These are phyloP conservation scores for Amanita exitialis DNA, from an alignment of 768 basidiomycete genomes.

Conservation along the genomic window DNA sequence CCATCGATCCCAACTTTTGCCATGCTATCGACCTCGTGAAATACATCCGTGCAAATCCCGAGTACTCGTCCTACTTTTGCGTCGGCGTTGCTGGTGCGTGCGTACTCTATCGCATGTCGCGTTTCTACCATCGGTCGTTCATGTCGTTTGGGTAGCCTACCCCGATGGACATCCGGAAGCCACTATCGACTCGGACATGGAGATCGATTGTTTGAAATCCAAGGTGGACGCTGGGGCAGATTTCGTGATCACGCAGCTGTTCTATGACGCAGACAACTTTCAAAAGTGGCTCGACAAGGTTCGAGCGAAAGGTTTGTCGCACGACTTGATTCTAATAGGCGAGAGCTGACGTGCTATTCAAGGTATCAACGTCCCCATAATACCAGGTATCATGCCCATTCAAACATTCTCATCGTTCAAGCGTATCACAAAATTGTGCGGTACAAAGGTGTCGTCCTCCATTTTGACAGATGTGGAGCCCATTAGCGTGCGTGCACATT, in stretches of 20 bases:
- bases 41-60: constrained; percentile 71
- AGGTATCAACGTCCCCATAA: constrained; percentile 87
- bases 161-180: constrained; percentile 81
- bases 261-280: constrained; percentile 92
- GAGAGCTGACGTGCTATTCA: neutral
- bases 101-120: neutral
- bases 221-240: constrained; percentile 95
- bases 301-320: constrained; percentile 49
- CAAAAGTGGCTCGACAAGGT: constrained; percentile 68
- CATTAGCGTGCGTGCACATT: constrained; percentile 51
- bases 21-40: constrained; percentile 85
- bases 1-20: constrained; percentile 73
- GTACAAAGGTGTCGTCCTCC: constrained; percentile 59
- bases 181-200: constrained; percentile 42
- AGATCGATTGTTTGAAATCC: constrained; percentile 63
- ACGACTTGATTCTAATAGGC: neutral
- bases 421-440: constrained; percentile 84
- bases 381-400: constrained; percentile 97
- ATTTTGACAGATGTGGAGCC: constrained; percentile 59
- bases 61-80: constrained; percentile 81
- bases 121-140: neutral
- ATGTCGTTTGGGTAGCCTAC: constrained; percentile 46
- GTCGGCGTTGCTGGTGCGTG: constrained; percentile 83
- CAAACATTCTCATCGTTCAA: constrained; percentile 94
- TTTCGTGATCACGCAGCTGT: constrained; percentile 92